Conservation (phyloP, 2,329 filamentous ascomycete species). For the Calonectria fujianensis region DNA sequence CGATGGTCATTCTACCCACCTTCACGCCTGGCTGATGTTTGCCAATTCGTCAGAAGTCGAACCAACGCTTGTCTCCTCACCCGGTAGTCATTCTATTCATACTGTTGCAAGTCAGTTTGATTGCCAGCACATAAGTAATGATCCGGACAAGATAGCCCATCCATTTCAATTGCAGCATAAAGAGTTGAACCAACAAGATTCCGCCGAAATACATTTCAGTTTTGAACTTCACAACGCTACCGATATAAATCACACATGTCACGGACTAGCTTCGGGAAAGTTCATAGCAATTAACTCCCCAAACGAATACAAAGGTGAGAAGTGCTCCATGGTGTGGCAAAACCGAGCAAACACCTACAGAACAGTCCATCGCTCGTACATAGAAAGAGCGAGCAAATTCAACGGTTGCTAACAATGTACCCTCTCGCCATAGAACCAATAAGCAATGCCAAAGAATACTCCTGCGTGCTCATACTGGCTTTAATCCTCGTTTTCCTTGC, state of each 20-base stretch:
- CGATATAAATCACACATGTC: neutral
- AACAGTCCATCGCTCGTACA: neutral
- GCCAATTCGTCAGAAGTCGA: neutral
- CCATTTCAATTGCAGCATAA: neutral
- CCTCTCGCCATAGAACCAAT: neutral
- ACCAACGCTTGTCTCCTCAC: neutral
- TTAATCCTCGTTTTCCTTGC: neutral
- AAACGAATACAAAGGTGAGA: neutral
- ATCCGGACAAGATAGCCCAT: neutral
- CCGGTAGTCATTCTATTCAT: neutral
- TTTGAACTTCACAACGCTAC: neutral
- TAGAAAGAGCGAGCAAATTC: neutral
- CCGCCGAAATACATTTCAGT: neutral
- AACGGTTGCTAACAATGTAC: neutral
- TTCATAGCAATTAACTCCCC: neutral
- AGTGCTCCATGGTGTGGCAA: accelerated
- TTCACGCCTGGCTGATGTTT: neutral
- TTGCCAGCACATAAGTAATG: neutral
- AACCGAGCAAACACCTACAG: neutral
- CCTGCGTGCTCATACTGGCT: neutral
- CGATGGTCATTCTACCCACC: neutral
- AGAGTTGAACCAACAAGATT: neutral
- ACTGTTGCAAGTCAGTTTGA: neutral
- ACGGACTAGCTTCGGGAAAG: neutral
- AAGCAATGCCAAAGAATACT: neutral